Percentiles rank a stretch among this genome's conserved stretches.
phyloP scores from a whole-genome alignment of 78 protist genomes.

The Salpingoeca rosetta region DNA sequence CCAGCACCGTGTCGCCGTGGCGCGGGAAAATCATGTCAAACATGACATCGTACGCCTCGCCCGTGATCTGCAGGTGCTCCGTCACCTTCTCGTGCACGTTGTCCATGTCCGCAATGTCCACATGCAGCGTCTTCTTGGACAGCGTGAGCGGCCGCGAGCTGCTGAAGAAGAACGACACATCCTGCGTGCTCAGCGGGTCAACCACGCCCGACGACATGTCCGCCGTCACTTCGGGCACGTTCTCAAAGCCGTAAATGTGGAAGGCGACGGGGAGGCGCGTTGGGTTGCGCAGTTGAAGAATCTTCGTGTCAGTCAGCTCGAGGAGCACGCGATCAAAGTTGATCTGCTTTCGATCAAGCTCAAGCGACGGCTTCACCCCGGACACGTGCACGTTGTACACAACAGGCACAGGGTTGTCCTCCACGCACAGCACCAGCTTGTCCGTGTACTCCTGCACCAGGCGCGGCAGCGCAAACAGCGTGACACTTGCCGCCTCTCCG shows the following conservation, averaged over 20 bases:
- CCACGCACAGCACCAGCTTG: constrained; percentile 22
- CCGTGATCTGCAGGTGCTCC: background rate
- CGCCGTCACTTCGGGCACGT: constrained; percentile 6
- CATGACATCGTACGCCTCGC: constrained; percentile 47
- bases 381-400: constrained; percentile 16
- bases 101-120: constrained; percentile 27
- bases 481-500: constrained; percentile 37
- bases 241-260: background rate
- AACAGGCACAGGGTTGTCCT: constrained; percentile 52
- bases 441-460: constrained; percentile 4
- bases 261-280: constrained; percentile 22
- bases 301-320: constrained; percentile 6
- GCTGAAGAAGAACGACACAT: constrained; percentile 9
- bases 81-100: background rate
- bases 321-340: constrained; percentile 40
- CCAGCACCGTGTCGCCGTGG: constrained; percentile 10
- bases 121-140: background rate
- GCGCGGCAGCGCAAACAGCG: constrained; percentile 40
- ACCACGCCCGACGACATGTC: background rate
- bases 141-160: background rate
- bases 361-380: constrained; percentile 33
- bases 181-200: background rate
- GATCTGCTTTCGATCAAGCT: background rate
- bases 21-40: constrained; percentile 13
- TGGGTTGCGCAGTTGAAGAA: constrained; percentile 9